Evolutionary conservation across 139 green algal species (phyloP).

Genomic region (Volvox reticuliferus): DNA sequence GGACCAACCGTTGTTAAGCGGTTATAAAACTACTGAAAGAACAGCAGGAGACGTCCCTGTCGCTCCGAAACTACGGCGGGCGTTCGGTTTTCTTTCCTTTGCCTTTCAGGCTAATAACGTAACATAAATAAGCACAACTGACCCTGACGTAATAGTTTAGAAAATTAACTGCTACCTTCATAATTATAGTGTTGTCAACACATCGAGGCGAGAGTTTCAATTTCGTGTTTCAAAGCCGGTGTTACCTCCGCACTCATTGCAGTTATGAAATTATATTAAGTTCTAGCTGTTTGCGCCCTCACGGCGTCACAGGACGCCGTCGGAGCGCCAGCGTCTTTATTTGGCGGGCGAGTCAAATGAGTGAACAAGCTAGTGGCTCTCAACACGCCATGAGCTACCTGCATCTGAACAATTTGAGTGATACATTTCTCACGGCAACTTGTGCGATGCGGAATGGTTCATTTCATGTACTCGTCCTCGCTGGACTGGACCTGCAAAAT

Average conservation of each 20-base stretch:
- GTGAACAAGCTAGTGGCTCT: background rate
- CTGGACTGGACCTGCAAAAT: slow-evolving; percentile 4
- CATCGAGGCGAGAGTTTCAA: background rate
- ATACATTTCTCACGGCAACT: background rate
- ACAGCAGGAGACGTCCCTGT: background rate
- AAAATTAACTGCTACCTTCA: background rate
- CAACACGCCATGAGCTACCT: background rate
- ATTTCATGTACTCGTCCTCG: background rate
- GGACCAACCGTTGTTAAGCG: background rate
- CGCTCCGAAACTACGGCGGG: background rate
- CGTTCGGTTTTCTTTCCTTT: background rate
- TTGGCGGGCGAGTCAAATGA: slow-evolving; percentile 19
- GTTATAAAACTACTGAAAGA: background rate
- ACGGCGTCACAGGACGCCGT: background rate
- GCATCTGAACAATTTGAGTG: background rate
- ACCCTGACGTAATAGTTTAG: background rate
- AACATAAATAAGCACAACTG: background rate
- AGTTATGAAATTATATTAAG: background rate
- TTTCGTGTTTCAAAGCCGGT: background rate
- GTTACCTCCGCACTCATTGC: background rate
- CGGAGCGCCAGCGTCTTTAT: background rate
- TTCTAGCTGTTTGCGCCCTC: background rate
- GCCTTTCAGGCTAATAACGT: background rate
- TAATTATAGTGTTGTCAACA: background rate
- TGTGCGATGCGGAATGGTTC: background rate